Percentiles rank a stretch among this genome's conserved stretches.
These are phyloP conservation scores for Sideroxylon spinosum DNA, from an alignment of 179 eudicot genomes.

Conservation along the genomic window DNA sequence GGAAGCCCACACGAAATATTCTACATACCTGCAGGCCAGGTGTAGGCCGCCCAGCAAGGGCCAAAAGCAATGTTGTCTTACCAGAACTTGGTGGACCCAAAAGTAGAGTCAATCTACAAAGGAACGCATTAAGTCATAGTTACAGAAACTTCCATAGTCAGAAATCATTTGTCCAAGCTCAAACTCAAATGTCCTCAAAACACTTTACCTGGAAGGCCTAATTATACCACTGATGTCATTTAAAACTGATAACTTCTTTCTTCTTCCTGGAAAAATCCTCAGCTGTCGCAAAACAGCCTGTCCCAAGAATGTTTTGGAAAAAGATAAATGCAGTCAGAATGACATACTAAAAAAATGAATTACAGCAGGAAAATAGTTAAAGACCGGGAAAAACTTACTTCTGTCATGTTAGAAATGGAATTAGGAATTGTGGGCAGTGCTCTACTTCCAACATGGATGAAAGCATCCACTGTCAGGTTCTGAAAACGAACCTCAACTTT, in stretches of 20 bases:
- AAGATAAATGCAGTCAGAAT: conserved; percentile 2
- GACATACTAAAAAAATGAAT: background rate
- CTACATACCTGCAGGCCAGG: conserved; percentile 55
- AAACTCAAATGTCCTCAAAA: background rate
- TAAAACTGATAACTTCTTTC: conserved; percentile 53
- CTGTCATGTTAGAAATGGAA: conserved; percentile 68
- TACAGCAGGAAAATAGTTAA: background rate
- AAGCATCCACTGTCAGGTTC: conserved; percentile 69
- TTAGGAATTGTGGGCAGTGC: conserved; percentile 92
- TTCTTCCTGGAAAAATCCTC: conserved; percentile 50
- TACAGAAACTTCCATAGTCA: background rate
- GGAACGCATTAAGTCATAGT: background rate
- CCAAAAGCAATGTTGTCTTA: conserved; percentile 82
- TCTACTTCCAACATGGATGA: conserved; percentile 77
- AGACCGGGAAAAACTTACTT: conserved; percentile 33
- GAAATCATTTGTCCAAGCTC: background rate
- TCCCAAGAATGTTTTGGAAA: conserved; percentile 4
- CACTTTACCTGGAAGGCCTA: conserved; percentile 69
- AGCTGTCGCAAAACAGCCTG: conserved; percentile 59
- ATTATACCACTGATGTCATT: conserved; percentile 69
- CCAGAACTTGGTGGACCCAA: conserved; percentile 98
- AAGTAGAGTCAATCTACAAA: conserved; percentile 71
- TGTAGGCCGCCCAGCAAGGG: conserved; percentile 85
- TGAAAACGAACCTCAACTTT: conserved; percentile 77
- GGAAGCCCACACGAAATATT: background rate